Evolutionary conservation across 371 early-diverging fungal genomes (phyloP).

Genomic region (Circinella umbellata): DNA sequence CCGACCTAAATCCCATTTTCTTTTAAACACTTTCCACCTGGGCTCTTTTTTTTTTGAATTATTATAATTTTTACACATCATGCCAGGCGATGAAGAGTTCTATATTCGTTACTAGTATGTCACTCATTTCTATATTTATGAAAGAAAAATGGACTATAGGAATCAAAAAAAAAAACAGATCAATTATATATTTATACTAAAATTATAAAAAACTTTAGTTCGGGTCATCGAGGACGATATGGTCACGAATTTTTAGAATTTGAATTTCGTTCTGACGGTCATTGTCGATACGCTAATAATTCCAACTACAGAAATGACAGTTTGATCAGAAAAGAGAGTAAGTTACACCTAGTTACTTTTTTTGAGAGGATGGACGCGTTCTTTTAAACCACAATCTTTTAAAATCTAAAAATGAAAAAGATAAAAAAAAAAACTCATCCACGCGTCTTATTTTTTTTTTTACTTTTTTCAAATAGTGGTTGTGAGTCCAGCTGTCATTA

Average conservation of each 20-base stretch:
- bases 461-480: conserved; percentile 55
- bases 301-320: conserved; percentile 97
- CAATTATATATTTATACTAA: background rate
- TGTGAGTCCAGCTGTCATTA: conserved; percentile 79
- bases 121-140: too few relatives aligned
- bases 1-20: background rate
- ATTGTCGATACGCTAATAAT: conserved; percentile 95
- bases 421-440: too few relatives aligned
- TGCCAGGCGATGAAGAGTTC: conserved; percentile 69
- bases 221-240: conserved; percentile 92
- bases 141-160: too few relatives aligned
- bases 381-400: too few relatives aligned
- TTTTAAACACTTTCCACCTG: background rate
- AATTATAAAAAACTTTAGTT: conserved; percentile 46
- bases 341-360: background rate
- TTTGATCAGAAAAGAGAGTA: conserved; percentile 93
- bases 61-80: conserved; percentile 14
- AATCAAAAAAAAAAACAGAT: background rate
- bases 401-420: too few relatives aligned
- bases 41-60: background rate
- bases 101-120: conserved; percentile 89
- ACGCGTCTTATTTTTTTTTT: background rate
- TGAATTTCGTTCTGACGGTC: conserved; percentile 90
- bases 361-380: too few relatives aligned
- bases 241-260: conserved; percentile 99